Conservation (phyloP, 768 basidiomycete genomes). For the Leccinum disarticulatum region DNA sequence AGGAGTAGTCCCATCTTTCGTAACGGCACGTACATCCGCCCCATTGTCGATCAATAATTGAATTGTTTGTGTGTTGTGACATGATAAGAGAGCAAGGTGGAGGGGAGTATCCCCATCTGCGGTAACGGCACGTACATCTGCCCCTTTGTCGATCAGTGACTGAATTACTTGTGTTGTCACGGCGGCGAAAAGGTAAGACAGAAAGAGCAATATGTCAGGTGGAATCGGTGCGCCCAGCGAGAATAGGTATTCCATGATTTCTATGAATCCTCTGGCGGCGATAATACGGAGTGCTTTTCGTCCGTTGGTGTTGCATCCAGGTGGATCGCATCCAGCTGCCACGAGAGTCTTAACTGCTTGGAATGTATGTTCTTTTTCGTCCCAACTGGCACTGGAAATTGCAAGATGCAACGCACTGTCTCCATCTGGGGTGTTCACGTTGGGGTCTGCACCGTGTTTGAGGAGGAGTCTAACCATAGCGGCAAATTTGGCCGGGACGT, state of each 20-base stretch:
- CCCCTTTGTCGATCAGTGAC: not conserved
- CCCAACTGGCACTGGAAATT: too few species aligned
- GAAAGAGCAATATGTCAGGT: not conserved
- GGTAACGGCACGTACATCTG: not conserved
- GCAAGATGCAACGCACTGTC: not conserved
- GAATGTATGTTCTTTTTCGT: not conserved
- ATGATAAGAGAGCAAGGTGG: too few species aligned
- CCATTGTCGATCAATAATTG: too few species aligned
- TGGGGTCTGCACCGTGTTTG: not conserved
- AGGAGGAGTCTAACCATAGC: not conserved
- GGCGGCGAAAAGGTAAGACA: not conserved
- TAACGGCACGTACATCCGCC: too few species aligned
- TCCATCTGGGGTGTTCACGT: not conserved
- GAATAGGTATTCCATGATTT: not conserved
- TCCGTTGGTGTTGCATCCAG: not conserved
- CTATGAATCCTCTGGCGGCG: fast-evolving
- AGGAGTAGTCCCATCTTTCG: too few species aligned
- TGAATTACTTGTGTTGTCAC: not conserved
- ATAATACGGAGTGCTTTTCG: not conserved
- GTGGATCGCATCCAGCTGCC: not conserved
- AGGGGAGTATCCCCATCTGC: too few species aligned
- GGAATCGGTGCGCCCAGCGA: not conserved
- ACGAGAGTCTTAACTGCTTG: not conserved
- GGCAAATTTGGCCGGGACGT: too few species aligned
- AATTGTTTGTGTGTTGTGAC: too few species aligned